These are phyloP conservation scores for Phaeotremella skinneri DNA, from an alignment of 768 basidiomycete genomes.

Conservation along the genomic window DNA sequence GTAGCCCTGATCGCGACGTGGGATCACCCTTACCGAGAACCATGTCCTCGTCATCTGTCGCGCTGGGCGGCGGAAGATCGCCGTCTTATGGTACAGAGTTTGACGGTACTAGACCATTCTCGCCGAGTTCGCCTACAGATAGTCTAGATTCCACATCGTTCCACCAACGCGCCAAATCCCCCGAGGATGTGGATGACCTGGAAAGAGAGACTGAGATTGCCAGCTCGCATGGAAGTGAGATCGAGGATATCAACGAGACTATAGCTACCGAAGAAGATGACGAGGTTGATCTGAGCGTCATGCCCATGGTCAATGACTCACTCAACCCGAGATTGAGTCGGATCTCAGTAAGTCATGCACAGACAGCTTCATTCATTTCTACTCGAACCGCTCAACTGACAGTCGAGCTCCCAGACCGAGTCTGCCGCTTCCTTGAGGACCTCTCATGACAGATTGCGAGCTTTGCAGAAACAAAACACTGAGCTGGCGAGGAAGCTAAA, in stretches of 20 bases:
- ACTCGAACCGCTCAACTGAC: conserved; percentile 14
- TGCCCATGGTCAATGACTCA: conserved; percentile 15
- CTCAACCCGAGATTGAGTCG: conserved; percentile 33
- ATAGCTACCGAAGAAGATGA: conserved; percentile 17
- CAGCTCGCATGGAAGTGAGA: background rate
- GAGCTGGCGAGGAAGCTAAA: conserved; percentile 72
- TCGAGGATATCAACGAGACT: background rate
- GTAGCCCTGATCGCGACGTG: background rate
- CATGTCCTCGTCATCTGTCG: background rate
- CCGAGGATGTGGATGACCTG: conserved; percentile 22
- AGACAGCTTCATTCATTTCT: background rate
- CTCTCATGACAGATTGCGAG: conserved; percentile 69
- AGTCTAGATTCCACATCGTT: conserved; percentile 38
- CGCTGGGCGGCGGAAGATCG: background rate
- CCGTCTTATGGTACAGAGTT: background rate
- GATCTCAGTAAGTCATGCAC: conserved; percentile 29
- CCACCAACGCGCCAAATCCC: conserved; percentile 36
- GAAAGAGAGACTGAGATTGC: conserved; percentile 16
- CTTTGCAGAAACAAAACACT: conserved; percentile 67
- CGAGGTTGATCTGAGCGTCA: conserved; percentile 28
- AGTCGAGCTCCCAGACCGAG: conserved; percentile 32
- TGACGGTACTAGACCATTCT: conserved; percentile 20
- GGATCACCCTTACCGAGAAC: background rate
- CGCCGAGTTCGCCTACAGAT: conserved; percentile 27
- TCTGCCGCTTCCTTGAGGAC: conserved; percentile 69